Percentiles rank a stretch among this genome's conserved stretches.
Conservation (phyloP, 2,329 filamentous ascomycete genomes). For the Magnaporthales sp. region DNA sequence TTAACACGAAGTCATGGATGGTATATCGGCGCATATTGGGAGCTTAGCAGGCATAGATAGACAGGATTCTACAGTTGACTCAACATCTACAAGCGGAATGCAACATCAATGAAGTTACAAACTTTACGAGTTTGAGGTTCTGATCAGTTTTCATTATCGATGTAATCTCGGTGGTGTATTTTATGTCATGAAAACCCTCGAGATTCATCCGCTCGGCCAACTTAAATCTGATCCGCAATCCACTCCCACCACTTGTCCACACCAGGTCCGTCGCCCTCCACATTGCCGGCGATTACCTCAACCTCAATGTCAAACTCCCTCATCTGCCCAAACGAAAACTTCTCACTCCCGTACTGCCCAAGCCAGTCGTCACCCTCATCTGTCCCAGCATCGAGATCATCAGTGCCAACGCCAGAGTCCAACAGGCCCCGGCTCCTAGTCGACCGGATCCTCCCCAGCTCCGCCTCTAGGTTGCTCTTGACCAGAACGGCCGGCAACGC, state of each 20-base stretch:
- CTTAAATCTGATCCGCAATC: conserved; percentile 68
- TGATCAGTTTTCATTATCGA: neutral
- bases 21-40: conserved; percentile 1
- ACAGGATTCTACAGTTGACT: conserved; percentile 21
- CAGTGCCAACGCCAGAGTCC: conserved; percentile 67
- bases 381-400: conserved; percentile 51
- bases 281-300: conserved; percentile 68
- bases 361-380: conserved; percentile 79
- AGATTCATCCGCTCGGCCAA: neutral
- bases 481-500: conserved; percentile 74
- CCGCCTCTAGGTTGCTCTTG: conserved; percentile 64
- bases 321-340: conserved; percentile 75
- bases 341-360: conserved; percentile 67
- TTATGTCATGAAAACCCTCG: neutral
- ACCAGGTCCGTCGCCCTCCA: conserved; percentile 55
- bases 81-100: conserved; percentile 25
- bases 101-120: neutral
- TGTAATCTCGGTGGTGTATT: neutral
- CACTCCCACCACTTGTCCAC: conserved; percentile 84
- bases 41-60: neutral
- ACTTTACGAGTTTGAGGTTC: neutral
- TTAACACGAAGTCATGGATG: neutral
- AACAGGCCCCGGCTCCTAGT: conserved; percentile 74
- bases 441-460: conserved; percentile 69
- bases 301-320: conserved; percentile 74